phyloP scores from a whole-genome alignment of 345 rosid genomes.

The Hibiscus trionum region DNA sequence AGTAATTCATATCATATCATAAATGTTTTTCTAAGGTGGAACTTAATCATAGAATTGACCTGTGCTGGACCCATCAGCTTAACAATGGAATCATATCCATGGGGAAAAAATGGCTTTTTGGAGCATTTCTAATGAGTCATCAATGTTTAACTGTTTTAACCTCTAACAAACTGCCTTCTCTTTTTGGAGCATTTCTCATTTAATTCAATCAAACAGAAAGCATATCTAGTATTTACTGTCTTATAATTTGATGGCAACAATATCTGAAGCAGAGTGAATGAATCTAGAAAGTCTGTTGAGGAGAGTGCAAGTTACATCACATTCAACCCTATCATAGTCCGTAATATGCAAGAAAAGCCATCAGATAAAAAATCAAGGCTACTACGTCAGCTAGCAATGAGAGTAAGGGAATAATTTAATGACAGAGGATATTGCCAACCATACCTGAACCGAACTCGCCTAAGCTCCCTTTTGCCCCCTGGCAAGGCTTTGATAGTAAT shows the following conservation, averaged over 20 bases:
- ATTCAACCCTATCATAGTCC: neutral
- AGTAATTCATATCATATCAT: slow-evolving; percentile 14
- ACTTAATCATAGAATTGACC: slow-evolving; percentile 8
- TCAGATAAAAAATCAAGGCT: neutral
- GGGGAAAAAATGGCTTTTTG: neutral
- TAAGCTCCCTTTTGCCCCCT: slow-evolving; percentile 84
- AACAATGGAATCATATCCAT: slow-evolving; percentile 7
- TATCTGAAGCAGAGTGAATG: neutral
- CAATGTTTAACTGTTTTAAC: neutral
- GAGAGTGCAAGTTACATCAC: neutral
- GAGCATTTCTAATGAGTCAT: neutral
- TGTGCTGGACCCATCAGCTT: slow-evolving; percentile 13
- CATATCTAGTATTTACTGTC: neutral
- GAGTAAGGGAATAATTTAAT: neutral
- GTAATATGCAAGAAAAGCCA: neutral
- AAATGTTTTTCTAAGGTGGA: slow-evolving; percentile 12
- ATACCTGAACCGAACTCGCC: slow-evolving; percentile 98
- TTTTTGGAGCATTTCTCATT: neutral
- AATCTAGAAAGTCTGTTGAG: slow-evolving; percentile 12
- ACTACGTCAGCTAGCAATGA: neutral
- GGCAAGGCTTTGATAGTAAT: slow-evolving; percentile 81
- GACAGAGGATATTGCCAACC: neutral
- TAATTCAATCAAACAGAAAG: too few relatives aligned
- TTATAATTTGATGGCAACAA: neutral
- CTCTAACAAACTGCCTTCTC: neutral